Evolutionary conservation across 176 grass and related monocot genomes (phyloP).

Genomic region (Elymus sibiricus): DNA sequence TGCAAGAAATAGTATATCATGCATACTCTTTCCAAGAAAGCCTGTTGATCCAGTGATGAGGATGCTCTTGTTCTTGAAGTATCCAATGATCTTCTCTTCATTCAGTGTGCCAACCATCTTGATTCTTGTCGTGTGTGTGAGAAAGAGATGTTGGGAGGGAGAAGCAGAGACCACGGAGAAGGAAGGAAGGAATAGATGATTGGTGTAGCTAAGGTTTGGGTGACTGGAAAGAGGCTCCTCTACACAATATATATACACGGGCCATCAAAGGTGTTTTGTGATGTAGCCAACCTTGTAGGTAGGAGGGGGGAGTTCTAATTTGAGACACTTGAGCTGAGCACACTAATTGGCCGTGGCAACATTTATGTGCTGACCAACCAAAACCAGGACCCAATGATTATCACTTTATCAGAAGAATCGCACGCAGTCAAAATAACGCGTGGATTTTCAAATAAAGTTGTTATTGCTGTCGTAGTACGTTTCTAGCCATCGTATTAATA

Average conservation of each 20-base stretch:
- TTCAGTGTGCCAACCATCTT: slow-evolving; percentile 43
- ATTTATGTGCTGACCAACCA: not conserved
- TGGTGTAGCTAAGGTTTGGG: not conserved
- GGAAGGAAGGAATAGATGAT: not conserved
- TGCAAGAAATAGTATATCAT: too few species aligned
- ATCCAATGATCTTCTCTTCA: slow-evolving; percentile 43
- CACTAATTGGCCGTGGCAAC: not conserved
- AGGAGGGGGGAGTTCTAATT: not conserved
- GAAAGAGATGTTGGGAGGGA: too few species aligned
- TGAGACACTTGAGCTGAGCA: too few species aligned
- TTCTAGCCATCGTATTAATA: not conserved
- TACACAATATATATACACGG: slow-evolving; percentile 29
- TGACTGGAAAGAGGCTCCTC: not conserved
- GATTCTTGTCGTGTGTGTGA: not conserved
- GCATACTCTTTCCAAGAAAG: slow-evolving; percentile 77
- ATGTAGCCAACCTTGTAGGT: not conserved
- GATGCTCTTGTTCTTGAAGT: slow-evolving; percentile 73
- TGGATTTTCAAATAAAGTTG: not conserved
- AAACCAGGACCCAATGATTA: not conserved
- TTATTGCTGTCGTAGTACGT: not conserved
- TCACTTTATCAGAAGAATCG: not conserved
- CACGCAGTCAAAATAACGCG: not conserved
- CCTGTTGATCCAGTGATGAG: slow-evolving; percentile 83
- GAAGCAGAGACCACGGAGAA: not conserved
- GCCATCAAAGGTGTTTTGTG: not conserved